Base-by-base conservation (phyloP, 345 rosid genomes). In the Atalantia buxifolia region DNA sequence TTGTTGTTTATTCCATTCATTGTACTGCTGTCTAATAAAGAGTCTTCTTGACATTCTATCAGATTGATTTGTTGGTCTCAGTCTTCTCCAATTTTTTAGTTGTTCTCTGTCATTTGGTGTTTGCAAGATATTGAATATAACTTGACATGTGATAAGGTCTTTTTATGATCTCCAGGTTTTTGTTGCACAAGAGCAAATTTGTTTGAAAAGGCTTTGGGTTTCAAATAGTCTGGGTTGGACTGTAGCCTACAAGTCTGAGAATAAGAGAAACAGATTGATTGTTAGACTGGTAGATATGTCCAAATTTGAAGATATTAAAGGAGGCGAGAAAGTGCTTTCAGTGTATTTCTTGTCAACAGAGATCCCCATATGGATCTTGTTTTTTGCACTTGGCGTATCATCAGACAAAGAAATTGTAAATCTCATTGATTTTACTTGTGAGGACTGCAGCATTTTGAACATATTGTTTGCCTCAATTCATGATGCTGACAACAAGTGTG, bases 131-230 rank as follows among this genome's bases (percentile, higher is more conserved):
- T 33, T 72, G 31, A 33, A 56, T 16, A 6, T 56, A 13, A 56
- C 50, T 53, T 53, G 57, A 18, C 42, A 72, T 60, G 35, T 60
- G 18, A 59, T 25, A 25, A 31, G 30, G 48, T 30, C 18, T 19
- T 10, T 22, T 53, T 53, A 16, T 18, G 22, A 53, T 64, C 12
- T 72, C 28, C 88, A 95, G 99, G 88, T 86, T 45, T 92, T 93
- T 78, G 84, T 93, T 74, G 97, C 99, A 16, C 99, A 95, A 82
- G 99, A 95, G 79, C 97, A 92, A 80, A 80, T 86, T 59, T 93
- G 93, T 78, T 36, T 83, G 84, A 93, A 86, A 87, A 92, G 93
- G 78, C 90, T 93, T 19, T 95, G 98, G 99, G 74, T 94, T 73
- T 87, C 90, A 25, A 88, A 77, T 78, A 78, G 24, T 66, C 95